Evolutionary conservation across 768 basidiomycete species (phyloP).

Genomic region (Suillus brevipes): DNA sequence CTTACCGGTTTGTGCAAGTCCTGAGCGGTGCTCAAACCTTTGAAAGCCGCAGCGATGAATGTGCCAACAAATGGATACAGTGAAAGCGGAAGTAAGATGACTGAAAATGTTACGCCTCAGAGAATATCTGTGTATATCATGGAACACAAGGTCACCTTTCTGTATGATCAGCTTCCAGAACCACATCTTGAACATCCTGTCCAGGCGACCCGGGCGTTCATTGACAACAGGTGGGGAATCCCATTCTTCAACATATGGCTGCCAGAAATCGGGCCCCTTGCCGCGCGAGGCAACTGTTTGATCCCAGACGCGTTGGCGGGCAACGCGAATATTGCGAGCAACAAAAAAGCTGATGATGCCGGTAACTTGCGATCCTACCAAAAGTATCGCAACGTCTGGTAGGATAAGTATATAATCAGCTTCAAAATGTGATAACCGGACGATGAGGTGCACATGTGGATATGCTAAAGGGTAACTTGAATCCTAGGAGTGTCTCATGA

Average conservation of each 20-base stretch:
- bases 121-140: no score
- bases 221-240: slow-evolving; percentile 51
- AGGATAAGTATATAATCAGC: not conserved
- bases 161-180: slow-evolving; percentile 19
- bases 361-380: slow-evolving; percentile 74
- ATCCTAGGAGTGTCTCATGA: slow-evolving; percentile 62
- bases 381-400: slow-evolving; percentile 71
- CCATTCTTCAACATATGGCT: slow-evolving; percentile 82
- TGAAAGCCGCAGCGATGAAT: slow-evolving; percentile 60
- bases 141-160: slow-evolving; percentile 16
- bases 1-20: slow-evolving; percentile 68
- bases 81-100: slow-evolving; percentile 59
- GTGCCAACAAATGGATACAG: slow-evolving; percentile 73
- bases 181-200: slow-evolving; percentile 18
- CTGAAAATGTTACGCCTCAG: slow-evolving; percentile 30
- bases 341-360: slow-evolving; percentile 81
- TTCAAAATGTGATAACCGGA: not conserved
- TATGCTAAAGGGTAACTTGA: slow-evolving; percentile 62
- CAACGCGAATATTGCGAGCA: slow-evolving; percentile 77
- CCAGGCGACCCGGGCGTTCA: slow-evolving; percentile 22
- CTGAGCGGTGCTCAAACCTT: slow-evolving; percentile 65
- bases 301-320: slow-evolving; percentile 73
- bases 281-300: slow-evolving; percentile 83
- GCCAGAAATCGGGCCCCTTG: slow-evolving; percentile 84
- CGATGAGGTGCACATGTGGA: slow-evolving; percentile 57